A percentile compares a stretch with the other conserved stretches of the same genome.
Evolutionary conservation across 2,329 filamentous ascomycete genomes (phyloP).

Genomic region (Hypoxylon rubiginosum): DNA sequence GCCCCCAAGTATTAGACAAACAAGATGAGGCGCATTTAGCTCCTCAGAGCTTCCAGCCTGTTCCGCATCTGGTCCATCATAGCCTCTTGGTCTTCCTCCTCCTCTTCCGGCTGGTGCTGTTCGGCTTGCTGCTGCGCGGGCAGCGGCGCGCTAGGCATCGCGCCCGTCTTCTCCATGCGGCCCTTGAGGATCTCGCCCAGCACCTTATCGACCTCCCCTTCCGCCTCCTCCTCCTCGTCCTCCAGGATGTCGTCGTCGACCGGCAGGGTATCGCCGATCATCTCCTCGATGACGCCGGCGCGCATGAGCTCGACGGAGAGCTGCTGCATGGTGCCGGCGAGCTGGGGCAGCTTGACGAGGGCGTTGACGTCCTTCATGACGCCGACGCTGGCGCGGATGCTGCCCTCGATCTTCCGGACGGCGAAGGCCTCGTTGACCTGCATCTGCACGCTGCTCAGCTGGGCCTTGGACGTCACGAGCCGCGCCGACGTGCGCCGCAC

Average conservation of each 20-base stretch:
- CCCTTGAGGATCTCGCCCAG: slow-evolving; percentile 91
- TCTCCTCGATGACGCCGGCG: slow-evolving; percentile 97
- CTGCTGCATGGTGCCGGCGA: slow-evolving; percentile 90
- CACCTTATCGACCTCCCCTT: slow-evolving; percentile 90
- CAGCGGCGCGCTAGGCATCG: slow-evolving; percentile 68
- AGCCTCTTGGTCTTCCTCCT: slow-evolving; percentile 88
- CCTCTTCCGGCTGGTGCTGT: slow-evolving; percentile 72
- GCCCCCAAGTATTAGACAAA: slow-evolving; percentile 1
- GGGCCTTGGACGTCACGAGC: slow-evolving; percentile 88
- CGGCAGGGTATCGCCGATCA: slow-evolving; percentile 90
- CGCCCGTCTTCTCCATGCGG: slow-evolving; percentile 75
- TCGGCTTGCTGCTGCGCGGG: slow-evolving; percentile 66
- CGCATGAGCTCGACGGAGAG: slow-evolving; percentile 89
- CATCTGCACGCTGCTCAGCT: slow-evolving; percentile 94
- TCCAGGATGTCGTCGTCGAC: slow-evolving; percentile 78
- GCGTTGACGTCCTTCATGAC: slow-evolving; percentile 98
- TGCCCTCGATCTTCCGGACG: slow-evolving; percentile 94
- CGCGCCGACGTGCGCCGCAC: slow-evolving; percentile 81
- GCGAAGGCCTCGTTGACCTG: slow-evolving; percentile 98
- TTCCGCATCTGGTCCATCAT: slow-evolving; percentile 96
- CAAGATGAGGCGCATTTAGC: slow-evolving; percentile 59
- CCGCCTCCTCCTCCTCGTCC: slow-evolving; percentile 80
- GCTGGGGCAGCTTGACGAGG: slow-evolving; percentile 84
- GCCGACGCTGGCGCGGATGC: slow-evolving; percentile 84
- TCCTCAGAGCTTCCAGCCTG: slow-evolving; percentile 89